Evolutionary conservation across 2,329 filamentous ascomycete genomes (phyloP), one percentile per base, ranked within the genome.

Genomic region (Xylaria sp.): DNA sequence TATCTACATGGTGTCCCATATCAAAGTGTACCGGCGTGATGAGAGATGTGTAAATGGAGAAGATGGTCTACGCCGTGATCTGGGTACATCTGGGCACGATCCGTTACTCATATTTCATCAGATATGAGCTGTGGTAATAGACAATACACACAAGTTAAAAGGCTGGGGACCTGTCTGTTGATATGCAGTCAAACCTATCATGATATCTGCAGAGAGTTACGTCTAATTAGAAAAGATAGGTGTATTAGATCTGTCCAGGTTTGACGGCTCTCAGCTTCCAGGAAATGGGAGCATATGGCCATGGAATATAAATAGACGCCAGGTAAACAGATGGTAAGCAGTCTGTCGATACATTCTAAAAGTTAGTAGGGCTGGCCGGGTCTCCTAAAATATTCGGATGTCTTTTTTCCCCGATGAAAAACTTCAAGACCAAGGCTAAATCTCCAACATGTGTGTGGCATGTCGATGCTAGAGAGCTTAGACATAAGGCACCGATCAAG

Each of bases 171-270:
- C 65, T 20, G 50, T 60, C 55, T n/a, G 52, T 34, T 46, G 44
- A 63, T 50, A 52, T 7, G 25, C 44, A 6, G 32, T 63, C n/a
- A 55, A 65, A 44, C 62, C 66, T 69, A 69, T 69, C 57, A 62
- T 37, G 56, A 41, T 52, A 34, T 37, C 34, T n/a, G 15, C 37
- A 28, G 10, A 9, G 44, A 66, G 63, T 66, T 58, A 50, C 46
- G 64, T 28, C 60, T 67, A 61, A 46, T 64, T 51, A 28, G 46
- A 69, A 66, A 50, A 50, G 58, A 55, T 52, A 69, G 67, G 63
- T 66, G 63, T 57, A 63, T 52, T 18, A n/a, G 28, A 52, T 28
- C 61, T 68, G 56, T 56, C 56, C 51, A 65, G 66, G 34, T 63
- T 69, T 66, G 67, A 58, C 59, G 59, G 44, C 23, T 23, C 41